Evolutionary conservation across 495 filamentous ascomycete genomes (phyloP).

Genomic region (Talaromyces proteolyticus): DNA sequence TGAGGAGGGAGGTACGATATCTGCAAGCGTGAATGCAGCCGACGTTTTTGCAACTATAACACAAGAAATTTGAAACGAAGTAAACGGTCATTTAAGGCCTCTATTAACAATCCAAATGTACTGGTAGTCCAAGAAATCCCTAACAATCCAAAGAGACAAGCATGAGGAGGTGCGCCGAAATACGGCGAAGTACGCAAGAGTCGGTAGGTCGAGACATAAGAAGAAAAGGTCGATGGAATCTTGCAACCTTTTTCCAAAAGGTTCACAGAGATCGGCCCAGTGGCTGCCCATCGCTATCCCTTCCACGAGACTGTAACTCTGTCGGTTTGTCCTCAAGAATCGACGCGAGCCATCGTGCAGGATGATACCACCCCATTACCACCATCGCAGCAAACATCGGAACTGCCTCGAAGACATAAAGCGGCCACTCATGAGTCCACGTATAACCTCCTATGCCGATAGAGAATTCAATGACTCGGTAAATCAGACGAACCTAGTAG

Average conservation of each 20-base stretch:
- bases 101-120: too few species aligned
- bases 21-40: not conserved
- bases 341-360: slow-evolving; percentile 10
- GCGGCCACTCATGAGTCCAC: slow-evolving; percentile 29
- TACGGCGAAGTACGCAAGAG: too few species aligned
- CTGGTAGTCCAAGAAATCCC: too few species aligned
- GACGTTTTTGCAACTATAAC: not conserved
- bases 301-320: not conserved
- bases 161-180: too few species aligned
- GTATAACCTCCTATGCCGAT: slow-evolving; percentile 26
- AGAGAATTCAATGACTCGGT: slow-evolving; percentile 30
- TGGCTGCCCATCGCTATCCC: not conserved
- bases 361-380: slow-evolving; percentile 21
- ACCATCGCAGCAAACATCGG: slow-evolving; percentile 28
- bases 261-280: too few species aligned
- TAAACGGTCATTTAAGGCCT: not conserved
- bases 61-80: too few species aligned
- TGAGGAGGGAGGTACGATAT: not conserved
- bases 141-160: too few species aligned
- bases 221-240: too few species aligned
- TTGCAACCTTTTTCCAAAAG: too few species aligned
- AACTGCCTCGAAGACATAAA: slow-evolving; percentile 31
- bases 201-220: too few species aligned
- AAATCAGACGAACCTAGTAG: slow-evolving; percentile 22
- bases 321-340: not conserved